These are phyloP conservation scores for Coffea canephora DNA, from an alignment of 257 asterid genomes.

Conservation along the genomic window DNA sequence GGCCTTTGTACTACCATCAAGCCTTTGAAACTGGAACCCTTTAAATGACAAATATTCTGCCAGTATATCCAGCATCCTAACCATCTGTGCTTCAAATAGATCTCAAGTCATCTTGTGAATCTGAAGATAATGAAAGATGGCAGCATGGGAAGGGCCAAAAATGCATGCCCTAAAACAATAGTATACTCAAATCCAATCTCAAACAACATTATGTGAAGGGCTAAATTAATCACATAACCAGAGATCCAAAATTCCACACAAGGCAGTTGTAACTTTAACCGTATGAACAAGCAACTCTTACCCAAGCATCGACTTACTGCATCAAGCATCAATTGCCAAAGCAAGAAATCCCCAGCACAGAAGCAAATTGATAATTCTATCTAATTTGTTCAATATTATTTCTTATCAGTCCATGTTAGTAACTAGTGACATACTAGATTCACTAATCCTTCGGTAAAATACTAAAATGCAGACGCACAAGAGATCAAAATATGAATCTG, in stretches of 20 bases:
- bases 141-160: not conserved
- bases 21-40: conserved; percentile 96
- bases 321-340: not conserved
- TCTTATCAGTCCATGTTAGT: not conserved
- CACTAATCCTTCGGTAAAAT: not conserved
- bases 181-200: not conserved
- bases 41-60: conserved; percentile 89
- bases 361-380: not conserved
- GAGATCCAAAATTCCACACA: not conserved
- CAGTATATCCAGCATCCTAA: conserved; percentile 92
- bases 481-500: not conserved
- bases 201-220: not conserved
- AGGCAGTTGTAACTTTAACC: not conserved
- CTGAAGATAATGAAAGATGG: not conserved
- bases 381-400: not conserved
- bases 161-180: not conserved
- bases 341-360: not conserved
- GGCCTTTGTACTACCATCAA: conserved; percentile 98
- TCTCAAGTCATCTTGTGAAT: conserved; percentile 14
- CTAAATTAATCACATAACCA: not conserved
- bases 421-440: not conserved
- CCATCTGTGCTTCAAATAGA: conserved; percentile 78
- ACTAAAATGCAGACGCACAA: not conserved
- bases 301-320: not conserved
- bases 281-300: not conserved